Evolutionary conservation across 2,329 filamentous ascomycete genomes (phyloP).

Genomic region (Cadophora gregata): DNA sequence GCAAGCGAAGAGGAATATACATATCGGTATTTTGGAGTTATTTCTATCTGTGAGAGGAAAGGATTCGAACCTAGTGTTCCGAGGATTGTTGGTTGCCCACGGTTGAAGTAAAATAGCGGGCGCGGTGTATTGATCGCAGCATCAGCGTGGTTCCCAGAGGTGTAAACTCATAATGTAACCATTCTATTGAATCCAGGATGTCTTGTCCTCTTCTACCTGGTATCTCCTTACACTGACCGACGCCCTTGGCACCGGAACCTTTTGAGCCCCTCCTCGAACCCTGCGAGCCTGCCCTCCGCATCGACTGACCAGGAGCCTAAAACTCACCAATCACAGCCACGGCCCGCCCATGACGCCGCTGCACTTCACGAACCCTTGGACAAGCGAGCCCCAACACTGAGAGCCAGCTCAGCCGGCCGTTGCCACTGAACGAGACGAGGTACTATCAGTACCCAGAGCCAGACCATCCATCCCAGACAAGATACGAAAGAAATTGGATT

Average conservation of each 20-base stretch:
- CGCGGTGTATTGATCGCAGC: not conserved
- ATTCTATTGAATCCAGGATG: not conserved
- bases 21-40: not conserved
- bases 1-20: not conserved
- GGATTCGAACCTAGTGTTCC: not conserved
- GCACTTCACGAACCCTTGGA: constrained; percentile 1
- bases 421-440: constrained; percentile 17
- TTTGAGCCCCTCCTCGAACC: no score
- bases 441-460: not conserved
- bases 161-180: not conserved
- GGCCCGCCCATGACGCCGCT: constrained; percentile 25
- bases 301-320: constrained; percentile 22
- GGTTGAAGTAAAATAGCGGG: not conserved
- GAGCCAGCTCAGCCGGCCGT: constrained; percentile 24
- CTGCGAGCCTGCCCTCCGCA: constrained; percentile 22
- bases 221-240: not conserved
- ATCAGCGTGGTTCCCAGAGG: not conserved
- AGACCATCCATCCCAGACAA: no score
- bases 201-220: not conserved
- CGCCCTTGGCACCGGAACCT: constrained; percentile 4
- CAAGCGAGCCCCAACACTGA: constrained; percentile 20
- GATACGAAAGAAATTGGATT: constrained; percentile 9
- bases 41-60: not conserved
- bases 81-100: not conserved
- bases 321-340: constrained; percentile 29